phyloP scores from a whole-genome alignment of 306 rosid genomes.

The Acmispon strigosus region DNA sequence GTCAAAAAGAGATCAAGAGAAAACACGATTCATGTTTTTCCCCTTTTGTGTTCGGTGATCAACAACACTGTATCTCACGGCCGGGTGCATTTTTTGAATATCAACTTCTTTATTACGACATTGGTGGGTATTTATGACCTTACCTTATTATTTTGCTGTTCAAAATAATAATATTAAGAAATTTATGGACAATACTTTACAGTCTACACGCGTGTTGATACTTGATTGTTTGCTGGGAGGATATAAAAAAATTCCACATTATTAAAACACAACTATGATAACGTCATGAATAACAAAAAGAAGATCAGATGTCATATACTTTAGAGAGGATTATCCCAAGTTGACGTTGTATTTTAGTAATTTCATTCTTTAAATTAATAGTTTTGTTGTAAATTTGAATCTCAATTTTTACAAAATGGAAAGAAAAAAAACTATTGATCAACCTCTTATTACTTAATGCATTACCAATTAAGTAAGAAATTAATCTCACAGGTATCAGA shows the following conservation, averaged over 20 bases:
- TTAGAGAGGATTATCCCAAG: too few species aligned
- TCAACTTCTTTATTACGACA: not conserved
- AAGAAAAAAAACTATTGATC: too few species aligned
- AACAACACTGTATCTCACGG: not conserved
- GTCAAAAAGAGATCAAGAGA: not conserved
- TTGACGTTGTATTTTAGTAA: too few species aligned
- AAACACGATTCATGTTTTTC: not conserved
- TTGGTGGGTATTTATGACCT: not conserved
- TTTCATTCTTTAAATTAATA: too few species aligned
- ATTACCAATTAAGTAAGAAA: too few species aligned
- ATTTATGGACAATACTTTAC: not conserved
- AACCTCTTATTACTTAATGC: too few species aligned
- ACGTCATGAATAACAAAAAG: not conserved
- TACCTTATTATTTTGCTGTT: too few species aligned
- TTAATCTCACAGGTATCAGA: too few species aligned
- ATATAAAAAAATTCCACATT: not conserved
- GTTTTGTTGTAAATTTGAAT: too few species aligned
- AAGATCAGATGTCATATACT: conserved; percentile 8
- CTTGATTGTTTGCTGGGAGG: not conserved
- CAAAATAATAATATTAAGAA: not conserved
- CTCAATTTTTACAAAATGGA: too few species aligned
- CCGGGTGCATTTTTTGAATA: not conserved
- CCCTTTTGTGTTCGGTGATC: not conserved
- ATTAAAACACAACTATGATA: not conserved
- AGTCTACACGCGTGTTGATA: not conserved